A percentile compares a stretch with the other conserved stretches of the same genome.
phyloP scores from a whole-genome alignment of 331 rosid species.

The Stylosanthes scabra region DNA sequence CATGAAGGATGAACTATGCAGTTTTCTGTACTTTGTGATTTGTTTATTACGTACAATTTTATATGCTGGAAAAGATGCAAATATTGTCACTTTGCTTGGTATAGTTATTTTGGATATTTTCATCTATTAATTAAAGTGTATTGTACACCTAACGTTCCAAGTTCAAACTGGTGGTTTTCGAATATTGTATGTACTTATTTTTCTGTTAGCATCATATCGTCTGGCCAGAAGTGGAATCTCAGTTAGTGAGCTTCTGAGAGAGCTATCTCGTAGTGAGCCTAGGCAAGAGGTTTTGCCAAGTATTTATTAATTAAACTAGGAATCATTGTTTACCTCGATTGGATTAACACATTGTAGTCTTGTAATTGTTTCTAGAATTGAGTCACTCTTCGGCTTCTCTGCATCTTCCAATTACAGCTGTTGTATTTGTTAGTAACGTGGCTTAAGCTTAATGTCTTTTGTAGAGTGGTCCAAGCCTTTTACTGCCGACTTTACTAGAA shows the following conservation, averaged over 20 bases:
- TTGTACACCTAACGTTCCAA: neutral
- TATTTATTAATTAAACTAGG: slow-evolving; percentile 13
- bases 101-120: slow-evolving; percentile 9
- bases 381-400: neutral
- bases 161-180: slow-evolving; percentile 15
- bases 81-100: slow-evolving; percentile 11
- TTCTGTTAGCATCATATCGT: neutral
- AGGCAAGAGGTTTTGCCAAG: neutral
- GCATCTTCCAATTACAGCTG: neutral
- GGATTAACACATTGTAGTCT: slow-evolving; percentile 1
- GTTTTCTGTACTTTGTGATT: neutral
- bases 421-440: neutral
- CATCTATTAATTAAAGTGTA: slow-evolving; percentile 1
- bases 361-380: slow-evolving; percentile 8
- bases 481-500: neutral
- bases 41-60: slow-evolving; percentile 18
- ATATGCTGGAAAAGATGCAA: neutral
- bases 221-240: neutral
- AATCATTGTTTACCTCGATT: neutral
- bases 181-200: slow-evolving; percentile 19
- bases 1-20: neutral
- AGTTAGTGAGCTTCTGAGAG: neutral
- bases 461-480: neutral
- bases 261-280: slow-evolving; percentile 4
- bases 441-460: neutral